Base-by-base conservation (phyloP, 495 filamentous ascomycete genomes). In the Articulospora tetracladia region DNA sequence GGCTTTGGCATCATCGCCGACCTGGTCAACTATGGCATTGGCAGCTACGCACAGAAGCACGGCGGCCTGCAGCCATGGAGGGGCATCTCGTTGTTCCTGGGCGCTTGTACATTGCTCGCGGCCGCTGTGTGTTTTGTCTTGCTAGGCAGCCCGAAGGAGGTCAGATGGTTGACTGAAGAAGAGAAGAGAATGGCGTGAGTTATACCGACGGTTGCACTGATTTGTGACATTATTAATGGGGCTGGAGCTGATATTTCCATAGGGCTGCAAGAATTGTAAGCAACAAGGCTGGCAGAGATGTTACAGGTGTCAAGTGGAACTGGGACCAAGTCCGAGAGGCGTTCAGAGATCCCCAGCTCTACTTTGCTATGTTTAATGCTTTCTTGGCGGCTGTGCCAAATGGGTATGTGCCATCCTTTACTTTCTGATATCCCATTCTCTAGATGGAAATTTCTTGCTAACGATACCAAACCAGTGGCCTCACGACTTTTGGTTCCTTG, bases 341-440 rank as follows among this genome's bases (percentile, higher is more conserved):
- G 22, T 50, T 74, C 8, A 49, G 63, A 32, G 71, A 73, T 48
- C 72, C 72, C 23, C 62, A 61, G 57, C 64, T 63, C 30, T 80
- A 76, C 76, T 66, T 82, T 12, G 67, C 77, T 0, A 71, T 73
- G 15, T 46, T 79, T 17, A 70, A 77, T 19, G 77, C 76, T 0
- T 73, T 83, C 62, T 57, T 81, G 0, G 76, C 70, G 47, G 77
- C 73, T 7, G 76, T 81, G 23, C 79, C 79, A 0, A 80, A 77
- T 49, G 79, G 47, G 47, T 50, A 50, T 47, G 41, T n/a, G 19
- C 19, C 41, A 24, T 50, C 25, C 47, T 27, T n/a, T 17, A 15
- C 15, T 7, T 17, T 6, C 17, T n/a, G 39, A 19, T 44, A 3
- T 44, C n/a, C n/a, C n/a, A n/a, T n/a, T n/a, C n/a, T n/a, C n/a